Evolutionary conservation across 1,284 basidiomycete genomes (phyloP).

Genomic region (Ustilago nuda): DNA sequence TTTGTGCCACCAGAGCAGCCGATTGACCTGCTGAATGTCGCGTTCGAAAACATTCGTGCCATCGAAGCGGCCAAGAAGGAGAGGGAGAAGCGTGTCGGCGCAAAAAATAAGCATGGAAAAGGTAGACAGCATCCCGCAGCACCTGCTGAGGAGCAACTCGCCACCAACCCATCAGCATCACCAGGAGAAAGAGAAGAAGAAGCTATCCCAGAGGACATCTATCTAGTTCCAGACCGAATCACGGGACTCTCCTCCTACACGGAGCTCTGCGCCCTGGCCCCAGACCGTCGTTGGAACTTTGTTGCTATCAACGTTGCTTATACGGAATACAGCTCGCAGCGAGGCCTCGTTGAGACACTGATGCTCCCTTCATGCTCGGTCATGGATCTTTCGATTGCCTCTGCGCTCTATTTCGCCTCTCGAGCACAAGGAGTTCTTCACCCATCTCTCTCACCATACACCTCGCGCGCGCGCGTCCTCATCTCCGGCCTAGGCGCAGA

Average conservation of each 20-base stretch:
- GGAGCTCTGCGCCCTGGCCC: slow-evolving; percentile 80
- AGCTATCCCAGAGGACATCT: slow-evolving; percentile 70
- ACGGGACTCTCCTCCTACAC: slow-evolving; percentile 82
- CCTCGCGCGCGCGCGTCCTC: slow-evolving; percentile 82
- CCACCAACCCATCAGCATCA: slow-evolving; percentile 6
- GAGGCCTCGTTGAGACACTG: slow-evolving; percentile 21
- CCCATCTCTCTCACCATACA: slow-evolving; percentile 72
- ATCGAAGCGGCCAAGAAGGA: slow-evolving; percentile 68
- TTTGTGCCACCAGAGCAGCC: slow-evolving; percentile 74
- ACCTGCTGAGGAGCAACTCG: not conserved
- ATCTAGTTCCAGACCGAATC: slow-evolving; percentile 84
- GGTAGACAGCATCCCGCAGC: not conserved
- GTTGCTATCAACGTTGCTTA: slow-evolving; percentile 87
- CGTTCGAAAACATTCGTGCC: slow-evolving; percentile 89
- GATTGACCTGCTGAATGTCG: slow-evolving; percentile 94
- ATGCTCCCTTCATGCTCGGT: slow-evolving; percentile 58
- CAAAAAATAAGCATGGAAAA: slow-evolving; percentile 9
- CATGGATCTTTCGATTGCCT: slow-evolving; percentile 80
- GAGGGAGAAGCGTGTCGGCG: slow-evolving; percentile 46
- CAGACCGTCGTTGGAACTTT: slow-evolving; percentile 87
- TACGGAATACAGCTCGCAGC: slow-evolving; percentile 72
- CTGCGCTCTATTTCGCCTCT: slow-evolving; percentile 93
- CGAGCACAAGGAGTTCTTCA: slow-evolving; percentile 72
- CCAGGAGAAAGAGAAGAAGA: slow-evolving; percentile 11
- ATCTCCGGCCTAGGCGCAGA: slow-evolving; percentile 94